Conservation (phyloP, 441 rosid genomes). For the Biscutella laevigata region DNA sequence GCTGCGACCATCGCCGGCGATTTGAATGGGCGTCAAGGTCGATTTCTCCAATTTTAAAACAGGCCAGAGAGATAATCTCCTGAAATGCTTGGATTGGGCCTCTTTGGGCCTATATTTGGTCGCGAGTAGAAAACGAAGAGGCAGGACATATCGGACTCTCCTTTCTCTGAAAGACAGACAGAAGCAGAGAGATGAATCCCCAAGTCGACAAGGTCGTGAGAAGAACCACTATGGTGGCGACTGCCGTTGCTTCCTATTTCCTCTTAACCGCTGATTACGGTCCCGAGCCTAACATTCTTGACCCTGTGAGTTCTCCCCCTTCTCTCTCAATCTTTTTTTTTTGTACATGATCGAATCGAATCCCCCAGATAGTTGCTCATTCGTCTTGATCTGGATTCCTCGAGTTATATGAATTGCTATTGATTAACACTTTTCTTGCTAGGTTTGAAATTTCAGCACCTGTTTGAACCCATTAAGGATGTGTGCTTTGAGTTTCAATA, state of each 20-base stretch:
- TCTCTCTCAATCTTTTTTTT: no score
- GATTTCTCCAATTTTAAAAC: slow-evolving; percentile 23
- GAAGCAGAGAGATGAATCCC: no score
- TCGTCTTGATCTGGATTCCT: no score
- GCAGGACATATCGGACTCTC: not conserved
- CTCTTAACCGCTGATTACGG: slow-evolving; percentile 79
- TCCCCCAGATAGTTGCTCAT: no score
- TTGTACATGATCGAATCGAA: no score
- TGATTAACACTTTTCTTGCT: no score
- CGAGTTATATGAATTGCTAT: no score
- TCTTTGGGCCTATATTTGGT: slow-evolving; percentile 1
- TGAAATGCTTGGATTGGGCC: not conserved
- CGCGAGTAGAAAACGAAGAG: not conserved
- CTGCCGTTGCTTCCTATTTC: slow-evolving; percentile 72
- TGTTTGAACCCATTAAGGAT: no score
- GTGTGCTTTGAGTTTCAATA: no score
- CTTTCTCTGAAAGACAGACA: no score
- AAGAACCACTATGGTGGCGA: slow-evolving; percentile 78
- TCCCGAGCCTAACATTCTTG: slow-evolving; percentile 71
- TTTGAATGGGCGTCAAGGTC: slow-evolving; percentile 6
- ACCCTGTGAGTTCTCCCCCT: slow-evolving; percentile 71
- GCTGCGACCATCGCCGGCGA: no score
- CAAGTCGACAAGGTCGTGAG: slow-evolving; percentile 63
- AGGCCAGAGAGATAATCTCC: slow-evolving; percentile 10
- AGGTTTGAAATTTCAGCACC: no score